Conservation (phyloP, 371 early-diverging fungal species). For the Mucor racemosus region DNA sequence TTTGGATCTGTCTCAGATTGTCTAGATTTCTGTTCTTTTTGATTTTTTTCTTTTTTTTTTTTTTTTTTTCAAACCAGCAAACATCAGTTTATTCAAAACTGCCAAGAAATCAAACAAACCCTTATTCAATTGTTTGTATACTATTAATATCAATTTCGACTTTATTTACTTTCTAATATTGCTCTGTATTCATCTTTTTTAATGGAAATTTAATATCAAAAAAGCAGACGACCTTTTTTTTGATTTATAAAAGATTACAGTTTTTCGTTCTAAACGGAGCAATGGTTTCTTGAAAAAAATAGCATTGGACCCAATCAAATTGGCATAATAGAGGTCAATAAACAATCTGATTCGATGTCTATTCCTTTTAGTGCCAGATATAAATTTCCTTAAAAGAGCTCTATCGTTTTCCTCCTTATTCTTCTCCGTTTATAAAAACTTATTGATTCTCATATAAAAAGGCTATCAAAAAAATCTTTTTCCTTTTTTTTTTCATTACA, state of each 20-base stretch:
- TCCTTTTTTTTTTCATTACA: constrained; percentile 9
- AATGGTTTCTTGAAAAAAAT: neutral
- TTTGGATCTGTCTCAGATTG: neutral
- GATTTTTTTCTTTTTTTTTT: neutral
- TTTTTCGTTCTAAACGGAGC: neutral
- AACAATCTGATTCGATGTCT: neutral
- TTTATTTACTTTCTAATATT: neutral
- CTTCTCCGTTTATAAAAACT: constrained; percentile 2
- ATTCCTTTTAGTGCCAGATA: neutral
- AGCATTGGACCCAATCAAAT: neutral
- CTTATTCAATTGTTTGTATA: neutral
- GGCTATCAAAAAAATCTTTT: neutral
- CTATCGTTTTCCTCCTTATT: neutral
- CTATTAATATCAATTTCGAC: neutral
- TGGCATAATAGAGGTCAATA: neutral
- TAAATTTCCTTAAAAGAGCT: constrained; percentile 3
- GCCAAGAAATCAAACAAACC: neutral
- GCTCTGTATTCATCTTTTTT: neutral
- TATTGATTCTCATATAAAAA: neutral
- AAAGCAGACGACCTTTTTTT: neutral
- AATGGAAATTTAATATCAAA: neutral
- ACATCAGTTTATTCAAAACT: neutral
- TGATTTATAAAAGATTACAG: neutral
- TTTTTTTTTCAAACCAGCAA: neutral
- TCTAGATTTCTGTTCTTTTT: constrained; percentile 4